Evolutionary conservation across 768 basidiomycete genomes (phyloP).

Genomic region (Hygrocybe punicea): DNA sequence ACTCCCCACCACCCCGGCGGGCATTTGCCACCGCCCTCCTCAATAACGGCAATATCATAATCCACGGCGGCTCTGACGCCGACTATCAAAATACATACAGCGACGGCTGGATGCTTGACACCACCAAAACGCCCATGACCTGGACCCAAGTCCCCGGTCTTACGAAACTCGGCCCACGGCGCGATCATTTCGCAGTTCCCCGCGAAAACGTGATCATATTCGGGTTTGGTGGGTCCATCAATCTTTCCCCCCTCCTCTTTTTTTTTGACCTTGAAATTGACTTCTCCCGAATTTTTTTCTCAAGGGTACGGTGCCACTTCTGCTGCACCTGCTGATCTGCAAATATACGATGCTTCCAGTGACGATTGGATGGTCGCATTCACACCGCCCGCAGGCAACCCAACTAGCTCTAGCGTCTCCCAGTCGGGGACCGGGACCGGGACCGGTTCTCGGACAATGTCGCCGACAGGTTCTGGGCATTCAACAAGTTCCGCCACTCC

Average conservation of each 20-base stretch:
- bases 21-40: conserved; percentile 57
- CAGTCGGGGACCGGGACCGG: background rate
- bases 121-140: conserved; percentile 49
- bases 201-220: conserved; percentile 64
- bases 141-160: conserved; percentile 57
- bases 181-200: conserved; percentile 71
- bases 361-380: conserved; percentile 44
- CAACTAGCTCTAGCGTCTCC: conserved; percentile 25
- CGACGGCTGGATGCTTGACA: conserved; percentile 73
- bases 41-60: conserved; percentile 53
- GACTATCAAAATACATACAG: conserved; percentile 48
- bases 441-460: background rate
- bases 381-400: conserved; percentile 34
- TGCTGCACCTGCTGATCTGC: conserved; percentile 54
- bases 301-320: conserved; percentile 48
- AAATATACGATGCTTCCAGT: conserved; percentile 49
- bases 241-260: background rate
- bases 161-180: conserved; percentile 56
- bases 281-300: too few species aligned
- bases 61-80: conserved; percentile 76
- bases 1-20: conserved; percentile 56
- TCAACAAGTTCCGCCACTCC: background rate
- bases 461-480: background rate
- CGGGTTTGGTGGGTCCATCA: conserved; percentile 61
- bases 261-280: background rate